These are phyloP conservation scores for Xylaria sp. DNA, from an alignment of 2,329 filamentous ascomycete species.

Conservation along the genomic window DNA sequence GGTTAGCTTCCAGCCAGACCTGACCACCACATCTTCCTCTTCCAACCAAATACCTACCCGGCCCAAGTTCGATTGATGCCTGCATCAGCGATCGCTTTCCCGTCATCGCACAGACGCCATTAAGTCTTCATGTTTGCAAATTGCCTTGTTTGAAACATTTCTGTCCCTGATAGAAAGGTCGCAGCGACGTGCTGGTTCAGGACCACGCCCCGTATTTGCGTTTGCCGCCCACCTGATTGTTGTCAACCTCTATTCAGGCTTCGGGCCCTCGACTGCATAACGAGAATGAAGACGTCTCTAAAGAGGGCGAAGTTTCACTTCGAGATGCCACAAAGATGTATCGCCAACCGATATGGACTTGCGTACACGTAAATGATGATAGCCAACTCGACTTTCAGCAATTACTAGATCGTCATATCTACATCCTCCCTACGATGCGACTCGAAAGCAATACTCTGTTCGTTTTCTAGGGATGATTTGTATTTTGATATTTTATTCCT, in stretches of 20 bases:
- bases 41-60: background rate
- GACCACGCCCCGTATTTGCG: background rate
- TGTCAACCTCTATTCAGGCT: constrained; percentile 8
- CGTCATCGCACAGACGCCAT: constrained; percentile 6
- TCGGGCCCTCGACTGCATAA: constrained; percentile 10
- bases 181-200: background rate
- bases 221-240: constrained; percentile 18
- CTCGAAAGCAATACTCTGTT: constrained; percentile 14
- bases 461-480: constrained; percentile 7
- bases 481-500: constrained; percentile 4
- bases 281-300: constrained; percentile 8
- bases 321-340: background rate
- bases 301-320: background rate
- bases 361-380: constrained; percentile 22
- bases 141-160: background rate
- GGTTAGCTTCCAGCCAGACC: background rate
- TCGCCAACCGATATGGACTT: constrained; percentile 9
- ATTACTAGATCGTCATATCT: constrained; percentile 10
- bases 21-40: constrained; percentile 11
- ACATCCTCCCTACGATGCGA: constrained; percentile 23
- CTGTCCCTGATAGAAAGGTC: background rate
- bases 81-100: background rate
- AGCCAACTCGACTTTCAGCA: constrained; percentile 11
- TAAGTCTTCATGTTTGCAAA: background rate
- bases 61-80: constrained; percentile 8